Conservation (phyloP, 768 basidiomycete genomes). For the Pulveroboletus ravenelii region DNA sequence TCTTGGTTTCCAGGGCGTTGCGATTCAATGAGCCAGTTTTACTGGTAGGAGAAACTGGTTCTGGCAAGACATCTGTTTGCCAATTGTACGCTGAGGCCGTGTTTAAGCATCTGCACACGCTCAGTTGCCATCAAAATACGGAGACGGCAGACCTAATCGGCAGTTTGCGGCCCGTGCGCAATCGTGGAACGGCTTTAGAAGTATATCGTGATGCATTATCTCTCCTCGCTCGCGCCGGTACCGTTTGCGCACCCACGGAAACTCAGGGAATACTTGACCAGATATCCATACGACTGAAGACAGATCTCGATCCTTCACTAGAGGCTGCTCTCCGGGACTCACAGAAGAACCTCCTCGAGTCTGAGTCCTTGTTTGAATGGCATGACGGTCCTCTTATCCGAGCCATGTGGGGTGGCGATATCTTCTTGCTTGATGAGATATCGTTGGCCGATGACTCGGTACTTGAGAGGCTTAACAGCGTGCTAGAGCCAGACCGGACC, state of each 20-base stretch:
- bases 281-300: conserved; percentile 21
- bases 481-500: conserved; percentile 85
- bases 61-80: conserved; percentile 96
- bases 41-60: conserved; percentile 95
- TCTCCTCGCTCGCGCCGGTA: conserved; percentile 40
- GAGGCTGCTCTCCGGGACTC: conserved; percentile 37
- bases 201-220: conserved; percentile 39
- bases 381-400: conserved; percentile 93
- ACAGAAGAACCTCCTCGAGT: conserved; percentile 42
- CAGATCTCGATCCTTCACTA: conserved; percentile 29
- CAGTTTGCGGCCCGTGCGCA: conserved; percentile 83
- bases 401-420: conserved; percentile 80
- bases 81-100: conserved; percentile 76
- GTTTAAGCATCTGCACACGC: conserved; percentile 54
- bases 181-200: conserved; percentile 53
- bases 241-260: conserved; percentile 25
- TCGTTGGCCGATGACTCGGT: conserved; percentile 98
- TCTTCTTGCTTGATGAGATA: conserved; percentile 93
- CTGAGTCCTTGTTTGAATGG: conserved; percentile 92
- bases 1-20: conserved; percentile 78
- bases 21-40: conserved; percentile 91
- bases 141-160: conserved; percentile 97
- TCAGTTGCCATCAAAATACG: conserved; percentile 98
- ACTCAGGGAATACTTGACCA: conserved; percentile 23
- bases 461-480: conserved; percentile 93